These are phyloP conservation scores for Chlamydomonas eustigma DNA, from an alignment of 139 green algal species.

Conservation along the genomic window DNA sequence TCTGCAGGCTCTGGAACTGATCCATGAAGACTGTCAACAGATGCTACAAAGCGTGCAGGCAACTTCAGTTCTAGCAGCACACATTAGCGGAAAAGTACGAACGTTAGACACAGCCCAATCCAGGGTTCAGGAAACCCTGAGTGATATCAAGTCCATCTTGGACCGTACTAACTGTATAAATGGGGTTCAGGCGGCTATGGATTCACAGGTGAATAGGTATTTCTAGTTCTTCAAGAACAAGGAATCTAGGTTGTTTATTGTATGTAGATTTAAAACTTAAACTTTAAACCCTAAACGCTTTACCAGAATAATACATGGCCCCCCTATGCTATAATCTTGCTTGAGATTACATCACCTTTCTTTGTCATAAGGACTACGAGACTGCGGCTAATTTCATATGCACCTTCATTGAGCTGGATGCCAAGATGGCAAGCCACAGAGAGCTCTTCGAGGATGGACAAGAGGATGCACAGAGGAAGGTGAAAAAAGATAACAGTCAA, in stretches of 20 bases:
- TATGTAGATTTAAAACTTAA: no score
- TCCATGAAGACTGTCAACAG: slow-evolving; percentile 70
- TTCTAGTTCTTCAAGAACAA: no score
- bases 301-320: no score
- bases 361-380: slow-evolving; percentile 85
- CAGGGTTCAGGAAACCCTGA: slow-evolving; percentile 47
- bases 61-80: slow-evolving; percentile 73
- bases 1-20: slow-evolving; percentile 69
- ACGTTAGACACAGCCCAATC: slow-evolving; percentile 73
- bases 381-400: slow-evolving; percentile 70
- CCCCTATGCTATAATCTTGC: no score
- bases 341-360: no score
- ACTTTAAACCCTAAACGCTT: no score
- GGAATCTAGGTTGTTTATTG: no score
- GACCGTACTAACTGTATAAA: slow-evolving; percentile 75
- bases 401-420: slow-evolving; percentile 75
- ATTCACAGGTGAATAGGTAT: no score
- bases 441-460: slow-evolving; percentile 34
- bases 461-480: slow-evolving; percentile 48
- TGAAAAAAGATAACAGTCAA: no score
- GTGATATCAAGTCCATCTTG: slow-evolving; percentile 60
- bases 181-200: slow-evolving; percentile 58
- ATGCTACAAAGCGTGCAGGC: slow-evolving; percentile 55
- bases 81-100: slow-evolving; percentile 77
- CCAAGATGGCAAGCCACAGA: slow-evolving; percentile 25